These are phyloP conservation scores for Vanderwaltozyma tropicalis DNA, from an alignment of 805 yeast species.

Conservation along the genomic window DNA sequence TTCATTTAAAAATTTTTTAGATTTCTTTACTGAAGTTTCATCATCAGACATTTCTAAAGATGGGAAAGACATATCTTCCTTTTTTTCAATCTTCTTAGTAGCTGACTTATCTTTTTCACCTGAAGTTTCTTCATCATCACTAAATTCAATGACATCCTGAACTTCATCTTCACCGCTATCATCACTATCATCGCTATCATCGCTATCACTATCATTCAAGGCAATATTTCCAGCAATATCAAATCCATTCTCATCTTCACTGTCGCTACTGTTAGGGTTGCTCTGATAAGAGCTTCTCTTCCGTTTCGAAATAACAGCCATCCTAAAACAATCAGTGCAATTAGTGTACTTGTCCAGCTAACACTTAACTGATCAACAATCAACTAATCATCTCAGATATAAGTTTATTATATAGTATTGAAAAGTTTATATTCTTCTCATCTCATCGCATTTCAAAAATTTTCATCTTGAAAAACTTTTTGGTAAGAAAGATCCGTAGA, in stretches of 20 bases:
- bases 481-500: not conserved
- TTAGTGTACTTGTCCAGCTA: too few relatives aligned
- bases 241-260: constrained; percentile 34
- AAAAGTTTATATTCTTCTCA: constrained; percentile 1
- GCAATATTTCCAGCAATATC: constrained; percentile 59
- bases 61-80: constrained; percentile 31
- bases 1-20: constrained; percentile 26
- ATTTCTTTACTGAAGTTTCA: constrained; percentile 28
- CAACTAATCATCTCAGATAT: not conserved
- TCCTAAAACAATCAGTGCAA: too few relatives aligned
- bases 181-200: constrained; percentile 28
- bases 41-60: constrained; percentile 44
- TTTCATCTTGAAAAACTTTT: constrained; percentile 1
- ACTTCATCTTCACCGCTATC: constrained; percentile 15
- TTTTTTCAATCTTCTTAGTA: constrained; percentile 5
- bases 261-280: constrained; percentile 28
- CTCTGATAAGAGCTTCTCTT: not conserved
- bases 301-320: not conserved
- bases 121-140: constrained; percentile 30
- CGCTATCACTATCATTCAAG: constrained; percentile 31
- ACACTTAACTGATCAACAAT: too few relatives aligned
- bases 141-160: constrained; percentile 15
- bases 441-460: constrained; percentile 7
- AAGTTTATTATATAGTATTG: not conserved
- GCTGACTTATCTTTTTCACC: constrained; percentile 33